Evolutionary conservation across 257 asterid species (phyloP).

Genomic region (Penstemon davidsonii): DNA sequence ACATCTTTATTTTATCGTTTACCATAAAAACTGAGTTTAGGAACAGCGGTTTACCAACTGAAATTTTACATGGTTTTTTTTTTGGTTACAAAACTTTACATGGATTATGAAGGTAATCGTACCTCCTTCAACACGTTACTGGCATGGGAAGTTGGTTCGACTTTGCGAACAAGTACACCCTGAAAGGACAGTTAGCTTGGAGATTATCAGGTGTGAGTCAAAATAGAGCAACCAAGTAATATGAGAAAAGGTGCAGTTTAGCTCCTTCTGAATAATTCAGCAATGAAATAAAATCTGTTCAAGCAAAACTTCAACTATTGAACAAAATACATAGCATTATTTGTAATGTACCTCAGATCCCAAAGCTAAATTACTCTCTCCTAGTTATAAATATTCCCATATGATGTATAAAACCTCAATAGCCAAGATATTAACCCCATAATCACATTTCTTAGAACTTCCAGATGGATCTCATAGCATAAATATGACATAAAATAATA

Average conservation of each 20-base stretch:
- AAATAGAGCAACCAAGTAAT: slow-evolving; percentile 17
- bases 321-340: no score
- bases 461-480: slow-evolving; percentile 9
- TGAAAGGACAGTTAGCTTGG: slow-evolving; percentile 34
- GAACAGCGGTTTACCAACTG: slow-evolving; percentile 13
- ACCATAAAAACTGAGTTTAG: neutral
- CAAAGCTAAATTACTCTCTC: neutral
- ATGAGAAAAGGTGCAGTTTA: slow-evolving; percentile 19
- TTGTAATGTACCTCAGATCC: neutral
- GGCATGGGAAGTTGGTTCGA: slow-evolving; percentile 83
- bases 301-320: neutral
- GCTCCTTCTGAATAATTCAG: slow-evolving; percentile 9
- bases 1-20: neutral
- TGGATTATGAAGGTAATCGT: slow-evolving; percentile 23
- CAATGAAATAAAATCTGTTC: neutral
- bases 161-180: slow-evolving; percentile 84
- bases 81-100: slow-evolving; percentile 5
- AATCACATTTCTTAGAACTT: slow-evolving; percentile 1
- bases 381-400: no score
- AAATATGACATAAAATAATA: neutral
- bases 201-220: slow-evolving; percentile 11
- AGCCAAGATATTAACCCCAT: neutral
- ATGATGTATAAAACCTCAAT: neutral
- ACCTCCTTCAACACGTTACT: slow-evolving; percentile 73
- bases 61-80: slow-evolving; percentile 12